Conservation (phyloP, 345 rosid species). For the Euclidium syriacum region DNA sequence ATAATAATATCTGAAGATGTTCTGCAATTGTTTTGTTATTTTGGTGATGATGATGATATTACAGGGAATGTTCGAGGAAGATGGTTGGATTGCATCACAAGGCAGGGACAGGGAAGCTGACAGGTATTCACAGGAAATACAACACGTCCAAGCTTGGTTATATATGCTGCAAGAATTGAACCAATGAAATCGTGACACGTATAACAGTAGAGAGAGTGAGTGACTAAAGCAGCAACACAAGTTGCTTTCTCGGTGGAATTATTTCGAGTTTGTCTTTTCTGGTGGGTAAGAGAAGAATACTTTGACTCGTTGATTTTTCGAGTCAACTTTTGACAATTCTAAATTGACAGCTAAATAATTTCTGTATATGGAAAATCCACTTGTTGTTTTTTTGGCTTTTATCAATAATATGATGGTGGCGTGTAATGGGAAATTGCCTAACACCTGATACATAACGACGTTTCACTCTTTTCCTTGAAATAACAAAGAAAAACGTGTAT, state of each 20-base stretch:
- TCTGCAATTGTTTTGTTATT: neutral
- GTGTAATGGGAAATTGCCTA: too few species aligned
- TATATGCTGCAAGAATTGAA: slow-evolving; percentile 55
- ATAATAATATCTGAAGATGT: neutral
- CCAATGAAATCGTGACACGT: too few species aligned
- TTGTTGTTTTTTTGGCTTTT: too few species aligned
- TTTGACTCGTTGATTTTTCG: too few species aligned
- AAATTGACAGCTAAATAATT: too few species aligned
- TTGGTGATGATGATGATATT: neutral
- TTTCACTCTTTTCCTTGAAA: too few species aligned
- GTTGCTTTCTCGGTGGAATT: neutral
- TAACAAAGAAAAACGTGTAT: too few species aligned
- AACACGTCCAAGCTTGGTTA: slow-evolving; percentile 71
- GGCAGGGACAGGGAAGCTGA: slow-evolving; percentile 75
- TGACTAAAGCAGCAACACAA: slow-evolving; percentile 13
- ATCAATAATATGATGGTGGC: too few species aligned
- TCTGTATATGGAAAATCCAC: too few species aligned
- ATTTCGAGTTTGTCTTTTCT: neutral
- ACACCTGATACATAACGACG: too few species aligned
- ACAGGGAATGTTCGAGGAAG: slow-evolving; percentile 76
- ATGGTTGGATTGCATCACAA: slow-evolving; percentile 74
- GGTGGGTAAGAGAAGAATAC: slow-evolving; percentile 1
- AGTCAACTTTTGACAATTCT: too few species aligned
- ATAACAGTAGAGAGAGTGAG: too few species aligned
- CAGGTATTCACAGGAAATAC: slow-evolving; percentile 78